Conservation (phyloP, 2,329 filamentous ascomycete species). For the Immersiporthe knoxdaviesiana region DNA sequence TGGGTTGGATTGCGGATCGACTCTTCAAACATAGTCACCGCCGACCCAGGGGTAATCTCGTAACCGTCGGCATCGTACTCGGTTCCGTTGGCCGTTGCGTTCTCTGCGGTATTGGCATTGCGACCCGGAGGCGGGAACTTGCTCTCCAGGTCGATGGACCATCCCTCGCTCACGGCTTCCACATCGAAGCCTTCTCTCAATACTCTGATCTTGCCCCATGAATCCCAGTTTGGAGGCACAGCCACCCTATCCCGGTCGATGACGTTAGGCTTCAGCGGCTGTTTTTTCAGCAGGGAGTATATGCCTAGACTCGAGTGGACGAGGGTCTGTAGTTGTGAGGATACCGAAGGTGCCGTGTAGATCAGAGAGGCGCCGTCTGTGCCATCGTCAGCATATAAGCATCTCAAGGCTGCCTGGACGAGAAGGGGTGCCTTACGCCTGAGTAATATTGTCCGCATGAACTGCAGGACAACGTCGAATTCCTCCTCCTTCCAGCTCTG, state of each 20-base stretch:
- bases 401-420: slow-evolving; percentile 4
- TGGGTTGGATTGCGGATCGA: slow-evolving; percentile 76
- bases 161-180: slow-evolving; percentile 80
- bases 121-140: slow-evolving; percentile 43
- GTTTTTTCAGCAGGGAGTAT: slow-evolving; percentile 77
- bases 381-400: slow-evolving; percentile 34
- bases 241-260: slow-evolving; percentile 94
- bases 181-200: slow-evolving; percentile 90
- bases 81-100: slow-evolving; percentile 32
- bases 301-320: slow-evolving; percentile 86
- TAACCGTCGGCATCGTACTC: slow-evolving; percentile 36
- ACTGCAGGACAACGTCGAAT: slow-evolving; percentile 95
- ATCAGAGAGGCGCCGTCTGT: slow-evolving; percentile 82
- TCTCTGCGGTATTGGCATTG: slow-evolving; percentile 29
- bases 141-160: slow-evolving; percentile 81
- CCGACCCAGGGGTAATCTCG: slow-evolving; percentile 54
- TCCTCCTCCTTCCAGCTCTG: slow-evolving; percentile 94
- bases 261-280: slow-evolving; percentile 84
- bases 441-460: slow-evolving; percentile 83
- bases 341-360: slow-evolving; percentile 77
- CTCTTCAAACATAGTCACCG: slow-evolving; percentile 76
- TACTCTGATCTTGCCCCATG: slow-evolving; percentile 95
- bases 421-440: slow-evolving; percentile 64
- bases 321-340: slow-evolving; percentile 76
- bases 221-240: slow-evolving; percentile 97